Percentiles rank a stretch among this genome's conserved stretches.
phyloP scores from a whole-genome alignment of 2,329 filamentous ascomycete genomes.

The Dendrostoma leiphaemia region DNA sequence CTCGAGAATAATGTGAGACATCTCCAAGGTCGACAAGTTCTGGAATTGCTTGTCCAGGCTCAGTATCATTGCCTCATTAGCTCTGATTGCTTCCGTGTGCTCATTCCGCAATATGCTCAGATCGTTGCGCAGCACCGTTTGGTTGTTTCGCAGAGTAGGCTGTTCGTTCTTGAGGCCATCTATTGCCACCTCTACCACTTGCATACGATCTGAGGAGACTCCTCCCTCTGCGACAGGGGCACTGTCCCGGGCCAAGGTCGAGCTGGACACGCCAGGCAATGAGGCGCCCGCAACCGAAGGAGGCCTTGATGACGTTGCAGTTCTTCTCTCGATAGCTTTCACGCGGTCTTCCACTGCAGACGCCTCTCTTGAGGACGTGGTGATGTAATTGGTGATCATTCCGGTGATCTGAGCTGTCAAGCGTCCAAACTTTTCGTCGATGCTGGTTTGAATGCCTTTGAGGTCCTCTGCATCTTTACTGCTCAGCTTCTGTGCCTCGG shows the following conservation, averaged over 20 bases:
- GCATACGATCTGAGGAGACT: neutral
- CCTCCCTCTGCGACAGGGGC: neutral
- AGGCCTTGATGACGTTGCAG: neutral
- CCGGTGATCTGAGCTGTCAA: constrained; percentile 2
- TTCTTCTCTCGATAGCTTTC: neutral
- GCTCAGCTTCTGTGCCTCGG: neutral
- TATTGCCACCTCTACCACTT: neutral
- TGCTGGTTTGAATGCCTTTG: neutral
- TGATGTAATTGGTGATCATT: neutral
- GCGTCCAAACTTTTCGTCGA: neutral
- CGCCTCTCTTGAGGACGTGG: neutral
- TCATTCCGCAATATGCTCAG: neutral
- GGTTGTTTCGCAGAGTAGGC: neutral
- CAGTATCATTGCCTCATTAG: constrained; percentile 11
- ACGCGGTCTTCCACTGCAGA: neutral
- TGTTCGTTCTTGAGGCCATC: no score
- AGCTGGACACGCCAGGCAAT: neutral
- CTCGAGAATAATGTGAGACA: constrained; percentile 12
- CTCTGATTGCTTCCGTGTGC: neutral
- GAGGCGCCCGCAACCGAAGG: neutral
- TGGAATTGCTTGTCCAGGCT: constrained; percentile 13
- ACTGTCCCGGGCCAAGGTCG: neutral
- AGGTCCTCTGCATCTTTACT: neutral
- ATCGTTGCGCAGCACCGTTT: neutral
- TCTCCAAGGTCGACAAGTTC: constrained; percentile 9